A percentile compares a stretch with the other conserved stretches of the same genome.
phyloP scores from a whole-genome alignment of 768 basidiomycete species.

The Lepiota brunneoincarnata region DNA sequence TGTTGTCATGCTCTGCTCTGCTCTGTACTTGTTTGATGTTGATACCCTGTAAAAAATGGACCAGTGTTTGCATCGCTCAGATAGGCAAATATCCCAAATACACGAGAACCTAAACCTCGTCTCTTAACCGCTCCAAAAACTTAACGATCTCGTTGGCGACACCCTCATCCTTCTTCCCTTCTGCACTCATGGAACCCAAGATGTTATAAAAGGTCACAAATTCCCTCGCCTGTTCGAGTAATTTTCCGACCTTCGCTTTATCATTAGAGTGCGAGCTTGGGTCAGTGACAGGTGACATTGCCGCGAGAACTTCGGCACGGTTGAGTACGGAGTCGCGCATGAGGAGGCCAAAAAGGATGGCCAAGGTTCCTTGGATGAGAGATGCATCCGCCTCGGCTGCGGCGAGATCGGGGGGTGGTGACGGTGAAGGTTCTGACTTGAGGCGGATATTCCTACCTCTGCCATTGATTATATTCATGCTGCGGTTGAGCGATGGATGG shows the following conservation, averaged over 20 bases:
- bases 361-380: conserved; percentile 71
- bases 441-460: conserved; percentile 6
- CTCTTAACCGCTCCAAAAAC: conserved; percentile 47
- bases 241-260: conserved; percentile 26
- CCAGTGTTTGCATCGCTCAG: no score
- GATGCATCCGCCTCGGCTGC: conserved; percentile 36
- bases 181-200: conserved; percentile 13
- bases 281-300: conserved; percentile 19
- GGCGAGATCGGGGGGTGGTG: conserved; percentile 14
- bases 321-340: conserved; percentile 39
- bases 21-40: no score
- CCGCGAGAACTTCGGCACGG: conserved; percentile 30
- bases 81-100: no score
- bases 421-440: conserved; percentile 16
- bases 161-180: conserved; percentile 32
- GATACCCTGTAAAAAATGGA: no score
- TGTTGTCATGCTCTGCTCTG: no score
- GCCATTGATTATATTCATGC: background rate
- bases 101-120: conserved; percentile 10
- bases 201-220: conserved; percentile 47
- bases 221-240: conserved; percentile 43
- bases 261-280: conserved; percentile 11
- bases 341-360: conserved; percentile 66
- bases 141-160: conserved; percentile 47
- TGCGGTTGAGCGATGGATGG: conserved; percentile 17